A percentile compares a stretch with the other conserved stretches of the same genome.
Conservation (phyloP, 805 yeast genomes). For the Komagataella phaffii region DNA sequence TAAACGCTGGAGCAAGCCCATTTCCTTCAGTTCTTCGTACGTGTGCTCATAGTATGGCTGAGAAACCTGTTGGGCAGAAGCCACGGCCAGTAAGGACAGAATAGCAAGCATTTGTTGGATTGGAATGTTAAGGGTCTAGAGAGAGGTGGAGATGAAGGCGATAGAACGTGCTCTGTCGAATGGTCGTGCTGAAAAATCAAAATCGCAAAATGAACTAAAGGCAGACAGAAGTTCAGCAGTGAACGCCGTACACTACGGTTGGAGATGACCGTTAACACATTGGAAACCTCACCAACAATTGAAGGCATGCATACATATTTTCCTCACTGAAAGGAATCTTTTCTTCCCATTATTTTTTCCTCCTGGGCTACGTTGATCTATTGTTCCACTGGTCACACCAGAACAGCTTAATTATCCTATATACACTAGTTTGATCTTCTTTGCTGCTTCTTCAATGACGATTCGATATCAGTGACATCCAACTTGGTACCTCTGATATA, state of each 20-base stretch:
- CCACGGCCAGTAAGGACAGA: background rate
- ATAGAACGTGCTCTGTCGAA: background rate
- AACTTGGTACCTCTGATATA: constrained; percentile 71
- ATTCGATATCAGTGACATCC: constrained; percentile 62
- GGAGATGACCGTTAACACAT: background rate
- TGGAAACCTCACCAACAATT: background rate
- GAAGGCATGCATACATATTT: background rate
- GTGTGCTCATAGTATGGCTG: constrained; percentile 15
- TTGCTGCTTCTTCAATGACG: background rate
- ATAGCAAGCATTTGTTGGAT: background rate
- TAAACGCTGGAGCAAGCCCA: constrained; percentile 50
- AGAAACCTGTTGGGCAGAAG: background rate
- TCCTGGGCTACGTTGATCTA: too few relatives aligned
- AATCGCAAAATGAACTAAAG: background rate
- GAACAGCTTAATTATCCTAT: background rate
- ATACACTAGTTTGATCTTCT: background rate
- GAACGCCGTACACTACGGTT: background rate
- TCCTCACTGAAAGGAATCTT: too few relatives aligned
- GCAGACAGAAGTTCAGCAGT: background rate
- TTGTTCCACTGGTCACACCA: background rate
- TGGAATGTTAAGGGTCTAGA: background rate
- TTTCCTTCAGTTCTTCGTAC: constrained; percentile 38
- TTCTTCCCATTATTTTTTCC: too few relatives aligned
- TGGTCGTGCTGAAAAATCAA: background rate
- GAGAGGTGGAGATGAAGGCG: background rate